A percentile compares a stretch with the other conserved stretches of the same genome.
These are phyloP conservation scores for Forsythia suspensa DNA, from an alignment of 257 asterid species.

Conservation along the genomic window DNA sequence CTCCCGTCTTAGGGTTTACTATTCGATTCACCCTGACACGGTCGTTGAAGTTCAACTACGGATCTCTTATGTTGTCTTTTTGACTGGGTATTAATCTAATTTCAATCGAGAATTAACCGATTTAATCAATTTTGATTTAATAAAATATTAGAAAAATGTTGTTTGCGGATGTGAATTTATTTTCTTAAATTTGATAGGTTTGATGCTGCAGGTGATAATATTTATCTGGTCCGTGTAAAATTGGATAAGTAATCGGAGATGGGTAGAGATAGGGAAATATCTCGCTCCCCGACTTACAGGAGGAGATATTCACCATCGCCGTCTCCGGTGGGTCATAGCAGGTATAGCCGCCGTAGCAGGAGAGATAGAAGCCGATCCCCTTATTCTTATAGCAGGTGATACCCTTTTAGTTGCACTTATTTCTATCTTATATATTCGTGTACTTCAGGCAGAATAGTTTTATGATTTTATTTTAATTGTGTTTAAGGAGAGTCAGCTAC, in stretches of 20 bases:
- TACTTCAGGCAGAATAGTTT: not conserved
- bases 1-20: constrained; percentile 39
- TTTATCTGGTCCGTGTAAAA: constrained; percentile 14
- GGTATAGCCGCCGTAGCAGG: constrained; percentile 79
- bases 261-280: constrained; percentile 83
- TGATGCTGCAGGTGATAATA: constrained; percentile 35
- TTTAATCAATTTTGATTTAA: not conserved
- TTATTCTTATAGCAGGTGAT: constrained; percentile 89
- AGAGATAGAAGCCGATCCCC: constrained; percentile 91
- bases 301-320: constrained; percentile 86
- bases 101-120: constrained; percentile 3
- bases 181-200: constrained; percentile 13
- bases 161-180: constrained; percentile 6
- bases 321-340: constrained; percentile 60
- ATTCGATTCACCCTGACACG: constrained; percentile 6
- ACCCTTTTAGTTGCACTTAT: constrained; percentile 59
- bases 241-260: constrained; percentile 35
- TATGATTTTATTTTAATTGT: not conserved
- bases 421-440: constrained; percentile 3
- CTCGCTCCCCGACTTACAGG: constrained; percentile 77
- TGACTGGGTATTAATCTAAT: constrained; percentile 16
- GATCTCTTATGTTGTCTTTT: constrained; percentile 17
- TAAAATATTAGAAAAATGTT: not conserved
- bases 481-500: not conserved
- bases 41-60: constrained; percentile 18